Evolutionary conservation across 129 eudicot species (phyloP).

Genomic region (sunflower (Helianthus annuus)): DNA sequence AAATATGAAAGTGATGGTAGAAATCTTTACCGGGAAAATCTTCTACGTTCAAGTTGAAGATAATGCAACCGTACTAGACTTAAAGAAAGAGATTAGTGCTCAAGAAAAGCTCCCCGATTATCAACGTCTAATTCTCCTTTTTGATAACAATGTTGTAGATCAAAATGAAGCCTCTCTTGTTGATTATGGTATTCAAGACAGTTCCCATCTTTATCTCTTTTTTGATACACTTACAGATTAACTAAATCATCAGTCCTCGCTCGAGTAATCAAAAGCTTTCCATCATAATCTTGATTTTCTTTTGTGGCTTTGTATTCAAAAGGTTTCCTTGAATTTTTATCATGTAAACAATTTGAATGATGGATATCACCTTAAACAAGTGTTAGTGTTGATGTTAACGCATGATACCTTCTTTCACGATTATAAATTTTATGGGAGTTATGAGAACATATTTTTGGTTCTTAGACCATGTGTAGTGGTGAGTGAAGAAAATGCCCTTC

Average conservation of each 20-base stretch:
- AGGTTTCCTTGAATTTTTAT: neutral
- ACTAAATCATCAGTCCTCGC: neutral
- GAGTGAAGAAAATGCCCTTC: no score
- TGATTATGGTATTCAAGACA: slow-evolving; percentile 53
- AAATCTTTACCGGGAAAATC: slow-evolving; percentile 52
- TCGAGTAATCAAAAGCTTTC: slow-evolving; percentile 3
- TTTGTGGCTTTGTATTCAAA: neutral
- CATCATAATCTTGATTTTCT: neutral
- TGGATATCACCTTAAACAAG: neutral
- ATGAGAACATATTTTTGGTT: no score
- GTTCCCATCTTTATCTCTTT: slow-evolving; percentile 57
- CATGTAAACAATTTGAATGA: neutral
- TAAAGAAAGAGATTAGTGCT: slow-evolving; percentile 48
- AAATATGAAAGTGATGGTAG: slow-evolving; percentile 46
- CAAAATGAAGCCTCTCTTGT: slow-evolving; percentile 37
- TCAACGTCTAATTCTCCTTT: slow-evolving; percentile 37
- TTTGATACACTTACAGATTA: slow-evolving; percentile 31
- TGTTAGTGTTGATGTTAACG: no score
- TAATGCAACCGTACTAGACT: slow-evolving; percentile 49
- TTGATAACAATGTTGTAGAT: slow-evolving; percentile 26
- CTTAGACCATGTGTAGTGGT: no score
- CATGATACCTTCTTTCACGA: no score
- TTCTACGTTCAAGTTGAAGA: slow-evolving; percentile 45
- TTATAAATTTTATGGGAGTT: no score
- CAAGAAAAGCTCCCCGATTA: slow-evolving; percentile 51